Evolutionary conservation across 306 rosid genomes (phyloP).

Genomic region (Rubus idaeus): DNA sequence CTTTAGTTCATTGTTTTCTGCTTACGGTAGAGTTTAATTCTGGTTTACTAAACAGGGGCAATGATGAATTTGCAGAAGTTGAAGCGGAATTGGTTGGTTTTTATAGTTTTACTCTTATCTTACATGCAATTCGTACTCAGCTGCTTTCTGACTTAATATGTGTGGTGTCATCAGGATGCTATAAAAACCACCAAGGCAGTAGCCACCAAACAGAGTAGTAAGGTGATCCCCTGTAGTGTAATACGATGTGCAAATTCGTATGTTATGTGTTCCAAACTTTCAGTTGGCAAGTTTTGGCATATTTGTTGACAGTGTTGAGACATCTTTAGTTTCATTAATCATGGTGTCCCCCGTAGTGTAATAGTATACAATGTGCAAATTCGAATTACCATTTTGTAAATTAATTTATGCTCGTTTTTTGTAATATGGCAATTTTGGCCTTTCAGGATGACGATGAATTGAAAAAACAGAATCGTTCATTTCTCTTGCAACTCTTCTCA

Average conservation of each 20-base stretch:
- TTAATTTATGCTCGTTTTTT: background rate
- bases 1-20: slow-evolving; percentile 19
- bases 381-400: background rate
- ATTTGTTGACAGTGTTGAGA: background rate
- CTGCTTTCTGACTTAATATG: slow-evolving; percentile 29
- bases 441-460: slow-evolving; percentile 63
- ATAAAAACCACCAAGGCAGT: slow-evolving; percentile 52
- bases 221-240: slow-evolving; percentile 40
- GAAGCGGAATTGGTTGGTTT: slow-evolving; percentile 79
- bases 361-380: background rate
- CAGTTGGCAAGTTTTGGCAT: background rate
- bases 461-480: slow-evolving; percentile 58
- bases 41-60: slow-evolving; percentile 55
- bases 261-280: background rate
- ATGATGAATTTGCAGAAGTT: slow-evolving; percentile 90
- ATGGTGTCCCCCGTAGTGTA: background rate
- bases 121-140: background rate
- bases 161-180: slow-evolving; percentile 30
- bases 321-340: background rate
- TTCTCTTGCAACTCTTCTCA: slow-evolving; percentile 68
- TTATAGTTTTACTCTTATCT: slow-evolving; percentile 14
- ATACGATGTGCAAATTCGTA: background rate
- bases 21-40: slow-evolving; percentile 17
- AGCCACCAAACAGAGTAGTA: slow-evolving; percentile 45
- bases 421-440: background rate